A percentile compares a stretch with the other conserved stretches of the same genome.
phyloP scores from a whole-genome alignment of 352 stramenopile genomes.

The Pythium guiyangense region DNA sequence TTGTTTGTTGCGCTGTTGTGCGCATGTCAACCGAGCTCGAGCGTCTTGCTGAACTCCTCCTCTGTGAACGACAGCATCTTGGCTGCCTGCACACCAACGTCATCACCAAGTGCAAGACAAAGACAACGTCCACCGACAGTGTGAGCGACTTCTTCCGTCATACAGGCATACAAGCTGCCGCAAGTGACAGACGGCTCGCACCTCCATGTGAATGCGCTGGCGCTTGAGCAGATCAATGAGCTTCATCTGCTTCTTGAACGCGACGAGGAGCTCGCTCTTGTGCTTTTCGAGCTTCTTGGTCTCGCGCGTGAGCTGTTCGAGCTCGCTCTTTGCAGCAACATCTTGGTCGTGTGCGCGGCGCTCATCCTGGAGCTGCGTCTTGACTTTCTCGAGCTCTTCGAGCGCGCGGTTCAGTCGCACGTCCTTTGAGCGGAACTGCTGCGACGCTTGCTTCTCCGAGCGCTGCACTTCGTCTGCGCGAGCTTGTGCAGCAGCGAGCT shows the following conservation, averaged over 20 bases:
- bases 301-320: conserved; percentile 55
- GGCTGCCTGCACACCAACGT: conserved; percentile 30
- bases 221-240: conserved; percentile 83
- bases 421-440: conserved; percentile 77
- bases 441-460: conserved; percentile 53
- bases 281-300: conserved; percentile 81
- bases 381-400: conserved; percentile 73
- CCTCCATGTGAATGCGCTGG: conserved; percentile 84
- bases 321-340: conserved; percentile 42
- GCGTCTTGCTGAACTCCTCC: conserved; percentile 76
- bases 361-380: conserved; percentile 60
- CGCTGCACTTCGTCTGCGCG: conserved; percentile 50
- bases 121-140: background rate
- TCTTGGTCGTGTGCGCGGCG: conserved; percentile 37
- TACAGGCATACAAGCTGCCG: background rate
- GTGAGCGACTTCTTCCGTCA: background rate
- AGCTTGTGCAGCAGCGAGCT: conserved; percentile 41
- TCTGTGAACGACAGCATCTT: conserved; percentile 87
- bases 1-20: background rate
- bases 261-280: conserved; percentile 67
- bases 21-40: conserved; percentile 44
- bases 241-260: conserved; percentile 87
- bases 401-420: conserved; percentile 71
- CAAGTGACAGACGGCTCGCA: conserved; percentile 14
- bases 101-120: background rate